Evolutionary conservation across 2,329 filamentous ascomycete species (phyloP), one percentile per base, ranked within the genome.

Genomic region (Sporothrix mexicana): DNA sequence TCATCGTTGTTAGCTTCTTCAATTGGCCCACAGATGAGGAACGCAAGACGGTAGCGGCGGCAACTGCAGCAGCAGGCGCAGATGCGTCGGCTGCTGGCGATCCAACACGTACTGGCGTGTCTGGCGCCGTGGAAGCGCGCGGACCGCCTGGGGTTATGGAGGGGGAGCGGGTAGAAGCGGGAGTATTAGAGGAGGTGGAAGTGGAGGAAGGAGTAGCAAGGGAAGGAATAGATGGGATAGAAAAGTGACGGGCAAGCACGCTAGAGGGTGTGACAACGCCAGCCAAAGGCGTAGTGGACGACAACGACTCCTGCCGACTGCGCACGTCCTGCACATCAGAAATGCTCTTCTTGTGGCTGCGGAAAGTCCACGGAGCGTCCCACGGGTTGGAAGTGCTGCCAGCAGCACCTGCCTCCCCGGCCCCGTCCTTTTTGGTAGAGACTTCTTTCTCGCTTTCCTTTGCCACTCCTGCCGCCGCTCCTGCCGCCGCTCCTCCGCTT

Each of bases 1-100:
- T 86, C 87, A 90, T 89, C 88, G 90, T 88, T 89, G 94, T 98
- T 94, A 98, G 95, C 93, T 91, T 92, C 86, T 89, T 92, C 82
- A 92, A 87, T 85, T 88, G 87, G 83, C 88, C 86, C 86, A 89
- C 85, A 80, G 90, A 89, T 81, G 88, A 87, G 83, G 88, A 91
- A 80, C 82, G 79, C 76, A 81, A 81, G 78, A 81, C 77, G 80
- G 82, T 77, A 81, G 76, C 76, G 75, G 71, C 55, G 45, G 73
- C 47, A 36, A 49, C 69, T 30, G 74, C 57, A 71, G 53, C 62
- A 49, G 36, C 67, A n/a, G 47, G 49, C 49, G 67, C 68, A 41
- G 53, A 25, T 7, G 41, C 68, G 10, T 55, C 68, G 36, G 68
- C 68, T 51, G 51, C 41, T 62, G 61, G 62, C 17, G 64, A 80